Evolutionary conservation across 345 rosid genomes (phyloP), one percentile per base, ranked within the genome.

Genomic region (Lumnitzera littorea): DNA sequence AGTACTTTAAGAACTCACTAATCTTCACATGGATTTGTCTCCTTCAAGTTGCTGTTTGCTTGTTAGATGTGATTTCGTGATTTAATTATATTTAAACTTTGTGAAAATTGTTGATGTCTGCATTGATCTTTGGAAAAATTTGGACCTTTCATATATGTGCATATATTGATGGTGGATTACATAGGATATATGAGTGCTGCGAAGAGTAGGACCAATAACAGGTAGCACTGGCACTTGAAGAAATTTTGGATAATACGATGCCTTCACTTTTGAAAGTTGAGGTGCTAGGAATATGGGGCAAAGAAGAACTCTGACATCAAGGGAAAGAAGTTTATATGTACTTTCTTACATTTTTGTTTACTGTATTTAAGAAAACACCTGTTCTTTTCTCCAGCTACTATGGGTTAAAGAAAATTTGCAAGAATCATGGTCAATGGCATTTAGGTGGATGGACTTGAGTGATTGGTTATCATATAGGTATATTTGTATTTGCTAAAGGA

Each of bases 401-500:
- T 94, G 99, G 99, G 97, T 94, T 68, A 94, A 94, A 74, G 96
- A 94, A 79, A 94, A 90, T 80, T 74, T 94, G 64, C 78, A 60
- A 58, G 99, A 94, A 72, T 82, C 96, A 60, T 94, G 99, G 97
- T 84, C 99, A 50, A 84, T 94, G 91, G 89, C 73, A 47, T 87
- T 84, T 76, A 82, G 88, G 70, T 94, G 99, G 97, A 94, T 94
- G 97, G 99, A 94, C 70, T 80, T 94, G 84, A 94, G 97, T 76
- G 99, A 94, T 70, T 94, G 99, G 99, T 70, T 94, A 58, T 89
- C 99, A 16, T 94, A 82, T 69, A 87, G 97, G 97, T 86, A 53
- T 43, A 52, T 61, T 27, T 64, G 57, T 13, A 48, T 62, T 17
- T 15, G 63, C 57, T 24, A 57, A 36, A 36, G 43, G 10, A 36